phyloP scores from a whole-genome alignment of 768 basidiomycete species.

The Agrocybe praecox region DNA sequence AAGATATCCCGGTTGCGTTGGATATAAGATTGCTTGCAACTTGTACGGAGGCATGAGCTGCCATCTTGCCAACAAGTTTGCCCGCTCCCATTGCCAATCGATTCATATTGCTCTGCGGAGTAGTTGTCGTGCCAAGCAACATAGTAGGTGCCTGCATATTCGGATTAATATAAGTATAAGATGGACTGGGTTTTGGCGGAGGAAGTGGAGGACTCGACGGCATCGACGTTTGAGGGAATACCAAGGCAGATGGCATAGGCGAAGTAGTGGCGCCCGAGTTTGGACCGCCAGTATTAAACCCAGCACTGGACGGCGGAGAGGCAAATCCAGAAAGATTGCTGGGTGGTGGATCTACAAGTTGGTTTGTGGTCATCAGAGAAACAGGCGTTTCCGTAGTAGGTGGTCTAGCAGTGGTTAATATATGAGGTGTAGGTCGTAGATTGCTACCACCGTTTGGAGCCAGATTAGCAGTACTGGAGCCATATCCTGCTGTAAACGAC shows the following conservation, averaged over 20 bases:
- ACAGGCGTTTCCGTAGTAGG: conserved; percentile 4
- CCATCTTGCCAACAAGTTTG: conserved; percentile 2
- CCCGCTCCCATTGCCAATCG: neutral
- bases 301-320: neutral
- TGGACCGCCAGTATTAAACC: neutral
- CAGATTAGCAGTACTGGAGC: neutral
- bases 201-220: neutral
- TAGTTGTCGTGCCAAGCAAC: neutral
- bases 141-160: neutral
- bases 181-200: neutral
- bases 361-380: neutral
- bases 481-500: neutral
- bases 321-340: neutral
- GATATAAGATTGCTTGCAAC: conserved; percentile 14
- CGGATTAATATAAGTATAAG: no score
- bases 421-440: conserved; percentile 15
- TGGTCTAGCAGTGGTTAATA: conserved; percentile 19
- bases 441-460: neutral
- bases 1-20: conserved; percentile 5
- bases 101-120: neutral
- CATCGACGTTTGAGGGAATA: neutral
- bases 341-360: neutral
- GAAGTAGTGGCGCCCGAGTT: conserved; percentile 1
- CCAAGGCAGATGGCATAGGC: neutral
- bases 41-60: conserved; percentile 12